phyloP scores from a whole-genome alignment of 129 eudicot genomes.

The Flaveria ramosissima region DNA sequence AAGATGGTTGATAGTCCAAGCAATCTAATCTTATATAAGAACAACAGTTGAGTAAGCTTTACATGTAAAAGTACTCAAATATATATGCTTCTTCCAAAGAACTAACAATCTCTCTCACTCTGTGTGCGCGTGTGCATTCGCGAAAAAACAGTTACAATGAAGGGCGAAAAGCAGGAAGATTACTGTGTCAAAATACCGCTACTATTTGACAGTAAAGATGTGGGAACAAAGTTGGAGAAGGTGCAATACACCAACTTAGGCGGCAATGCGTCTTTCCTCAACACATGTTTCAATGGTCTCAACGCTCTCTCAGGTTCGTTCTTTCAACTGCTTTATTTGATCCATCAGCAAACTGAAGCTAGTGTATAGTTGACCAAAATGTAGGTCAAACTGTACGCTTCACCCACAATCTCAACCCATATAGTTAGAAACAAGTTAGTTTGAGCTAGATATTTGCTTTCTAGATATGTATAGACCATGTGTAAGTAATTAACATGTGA shows the following conservation, averaged over 20 bases:
- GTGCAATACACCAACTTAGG: constrained; percentile 13
- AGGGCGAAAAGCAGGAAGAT: constrained; percentile 29
- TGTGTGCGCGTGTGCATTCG: background rate
- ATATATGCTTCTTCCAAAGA: background rate
- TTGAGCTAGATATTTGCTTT: too few species aligned
- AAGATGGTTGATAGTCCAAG: background rate
- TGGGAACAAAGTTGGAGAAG: constrained; percentile 25
- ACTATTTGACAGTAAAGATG: constrained; percentile 15
- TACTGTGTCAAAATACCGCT: constrained; percentile 38
- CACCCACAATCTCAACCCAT: too few species aligned
- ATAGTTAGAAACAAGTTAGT: too few species aligned
- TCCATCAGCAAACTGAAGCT: background rate
- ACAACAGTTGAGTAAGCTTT: background rate
- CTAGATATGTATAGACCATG: too few species aligned
- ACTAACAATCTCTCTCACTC: background rate
- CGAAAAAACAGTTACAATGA: constrained; percentile 22
- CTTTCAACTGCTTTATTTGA: background rate
- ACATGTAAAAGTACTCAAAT: background rate
- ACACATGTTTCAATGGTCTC: constrained; percentile 75
- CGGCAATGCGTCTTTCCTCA: constrained; percentile 59
- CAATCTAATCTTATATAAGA: background rate
- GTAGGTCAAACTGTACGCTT: background rate
- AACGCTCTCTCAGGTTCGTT: constrained; percentile 74
- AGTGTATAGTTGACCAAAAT: background rate
- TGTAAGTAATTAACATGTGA: too few species aligned